These are phyloP conservation scores for Candida anglica DNA, from an alignment of 805 yeast species.

Conservation along the genomic window DNA sequence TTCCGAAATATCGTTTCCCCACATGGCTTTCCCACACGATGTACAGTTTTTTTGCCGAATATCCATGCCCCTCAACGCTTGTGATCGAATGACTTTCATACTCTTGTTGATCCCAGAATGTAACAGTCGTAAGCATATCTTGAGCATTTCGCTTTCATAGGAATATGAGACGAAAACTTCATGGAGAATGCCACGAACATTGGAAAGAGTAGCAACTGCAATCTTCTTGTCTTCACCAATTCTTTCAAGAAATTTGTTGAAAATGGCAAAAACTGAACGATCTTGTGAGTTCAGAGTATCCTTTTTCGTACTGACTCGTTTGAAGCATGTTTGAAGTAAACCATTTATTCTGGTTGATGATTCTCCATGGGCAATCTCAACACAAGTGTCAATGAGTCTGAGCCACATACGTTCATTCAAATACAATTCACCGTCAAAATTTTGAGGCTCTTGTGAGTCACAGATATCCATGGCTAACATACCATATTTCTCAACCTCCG, in stretches of 20 bases:
- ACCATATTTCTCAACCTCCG: conserved; percentile 29
- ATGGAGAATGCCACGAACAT: conserved; percentile 54
- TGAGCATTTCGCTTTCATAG: conserved; percentile 56
- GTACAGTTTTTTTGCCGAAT: conserved; percentile 54
- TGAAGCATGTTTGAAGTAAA: conserved; percentile 26
- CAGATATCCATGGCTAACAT: conserved; percentile 28
- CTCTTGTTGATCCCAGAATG: conserved; percentile 52
- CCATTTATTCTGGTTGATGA: neutral
- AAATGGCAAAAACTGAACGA: conserved; percentile 48
- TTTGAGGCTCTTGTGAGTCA: conserved; percentile 14
- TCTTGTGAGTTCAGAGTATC: conserved; percentile 10
- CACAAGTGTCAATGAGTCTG: conserved; percentile 19
- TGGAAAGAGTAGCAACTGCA: conserved; percentile 50
- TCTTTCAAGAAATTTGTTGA: conserved; percentile 47
- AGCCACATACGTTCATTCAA: conserved; percentile 27
- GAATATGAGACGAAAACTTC: conserved; percentile 64
- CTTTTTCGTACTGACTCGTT: conserved; percentile 17
- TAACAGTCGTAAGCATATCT: conserved; percentile 48
- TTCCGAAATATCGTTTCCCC: conserved; percentile 61
- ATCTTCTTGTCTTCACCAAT: conserved; percentile 26
- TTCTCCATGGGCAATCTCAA: too few species aligned
- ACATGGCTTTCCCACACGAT: conserved; percentile 67
- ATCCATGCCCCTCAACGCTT: conserved; percentile 58
- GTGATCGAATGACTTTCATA: conserved; percentile 37
- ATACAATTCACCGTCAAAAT: conserved; percentile 8